These are phyloP conservation scores for Fraxinus americana DNA, from an alignment of 257 asterid genomes.

Conservation along the genomic window DNA sequence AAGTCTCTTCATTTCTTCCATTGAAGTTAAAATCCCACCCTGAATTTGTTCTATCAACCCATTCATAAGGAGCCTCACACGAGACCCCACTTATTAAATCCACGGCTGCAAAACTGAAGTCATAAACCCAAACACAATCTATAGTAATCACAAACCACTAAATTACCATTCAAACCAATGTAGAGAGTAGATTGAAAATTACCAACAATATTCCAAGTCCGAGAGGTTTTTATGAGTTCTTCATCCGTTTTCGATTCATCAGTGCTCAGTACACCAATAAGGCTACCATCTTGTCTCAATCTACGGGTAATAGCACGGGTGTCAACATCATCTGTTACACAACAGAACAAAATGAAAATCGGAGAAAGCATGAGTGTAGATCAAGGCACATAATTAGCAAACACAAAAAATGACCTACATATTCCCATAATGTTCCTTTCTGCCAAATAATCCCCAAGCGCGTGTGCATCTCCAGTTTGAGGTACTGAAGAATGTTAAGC, in stretches of 20 bases:
- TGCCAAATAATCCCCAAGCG: slow-evolving; percentile 88
- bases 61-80: slow-evolving; percentile 80
- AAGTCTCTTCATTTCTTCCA: slow-evolving; percentile 48
- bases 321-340: slow-evolving; percentile 79
- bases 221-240: slow-evolving; percentile 78
- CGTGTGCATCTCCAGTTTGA: slow-evolving; percentile 86
- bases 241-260: slow-evolving; percentile 72
- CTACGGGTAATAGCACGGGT: slow-evolving; percentile 95
- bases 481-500: slow-evolving; percentile 52
- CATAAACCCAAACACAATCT: slow-evolving; percentile 6
- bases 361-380: slow-evolving; percentile 16
- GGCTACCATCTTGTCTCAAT: slow-evolving; percentile 93
- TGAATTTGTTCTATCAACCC: slow-evolving; percentile 65
- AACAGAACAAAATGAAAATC: slow-evolving; percentile 22
- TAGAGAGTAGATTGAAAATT: slow-evolving; percentile 14
- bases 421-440: slow-evolving; percentile 91
- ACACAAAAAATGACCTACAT: slow-evolving; percentile 50
- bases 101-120: slow-evolving; percentile 57
- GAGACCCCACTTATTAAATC: slow-evolving; percentile 91
- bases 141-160: neutral
- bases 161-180: neutral
- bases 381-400: slow-evolving; percentile 8
- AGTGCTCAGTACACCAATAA: slow-evolving; percentile 89
- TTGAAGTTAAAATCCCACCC: slow-evolving; percentile 77
- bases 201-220: slow-evolving; percentile 88